Evolutionary conservation across 2,329 filamentous ascomycete genomes (phyloP), one percentile per base, ranked within the genome.

Genomic region (Rhytidhysteron rufulum): DNA sequence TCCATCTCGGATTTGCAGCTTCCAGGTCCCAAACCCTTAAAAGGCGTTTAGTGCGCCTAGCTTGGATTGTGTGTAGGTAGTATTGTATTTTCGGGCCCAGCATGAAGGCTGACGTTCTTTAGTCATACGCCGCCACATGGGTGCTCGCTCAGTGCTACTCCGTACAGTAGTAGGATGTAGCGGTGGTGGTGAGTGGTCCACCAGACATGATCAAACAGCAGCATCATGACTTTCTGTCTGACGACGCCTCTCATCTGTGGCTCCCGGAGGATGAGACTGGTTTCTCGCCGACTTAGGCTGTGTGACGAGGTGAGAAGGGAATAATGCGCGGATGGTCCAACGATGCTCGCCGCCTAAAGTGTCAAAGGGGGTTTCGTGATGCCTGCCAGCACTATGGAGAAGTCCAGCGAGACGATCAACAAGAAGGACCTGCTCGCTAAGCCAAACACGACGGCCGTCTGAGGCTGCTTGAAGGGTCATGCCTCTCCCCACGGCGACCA

Each of bases 401-500:
- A 32, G 29, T 25, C 31, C n/a, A n/a, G 27, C 22, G 36, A 31
- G 32, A 31, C 31, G 41, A 37, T 36, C 38, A 24, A 40, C 18
- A 31, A 32, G 36, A n/a, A 25, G 21, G 34, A 34, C 11, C 13
- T 13, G 29, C 34, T 41, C 35, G 35, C 39, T 37, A 33, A 27
- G 13, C 18, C 19, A 37, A 34, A 36, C 33, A 37, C 25, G 37
- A 37, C 33, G 31, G 29, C 29, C 33, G 25, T 34, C 37, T 43
- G 41, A 37, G 35, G 17, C 25, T 19, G 31, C 31, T 33, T 19
- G 10, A 15, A 33, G 10, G 31, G 18, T 19, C 18, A 19, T 20
- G 16, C 10, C 7, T 8, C 32, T 18, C 19, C 7, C 32, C 33
- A 62, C 57, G 53, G 53, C 46, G 39, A 51, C 57, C 58, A 57